Evolutionary conservation across 352 stramenopile genomes (phyloP).

Genomic region (Plasmopara viticola): DNA sequence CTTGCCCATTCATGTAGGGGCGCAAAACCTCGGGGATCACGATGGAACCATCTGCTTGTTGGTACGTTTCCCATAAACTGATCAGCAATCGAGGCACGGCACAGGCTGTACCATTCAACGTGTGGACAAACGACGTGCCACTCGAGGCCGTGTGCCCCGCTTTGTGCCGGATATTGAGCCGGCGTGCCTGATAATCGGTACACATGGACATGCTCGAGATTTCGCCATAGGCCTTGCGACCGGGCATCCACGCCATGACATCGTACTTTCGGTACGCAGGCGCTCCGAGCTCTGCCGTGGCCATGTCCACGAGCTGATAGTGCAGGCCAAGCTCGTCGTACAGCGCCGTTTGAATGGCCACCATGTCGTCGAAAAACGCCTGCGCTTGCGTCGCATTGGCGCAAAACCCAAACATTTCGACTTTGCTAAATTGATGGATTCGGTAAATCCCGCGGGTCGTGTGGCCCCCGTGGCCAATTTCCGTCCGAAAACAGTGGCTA

Average conservation of each 20-base stretch:
- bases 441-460: conserved; percentile 79
- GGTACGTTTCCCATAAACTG: conserved; percentile 79
- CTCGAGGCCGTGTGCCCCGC: conserved; percentile 39
- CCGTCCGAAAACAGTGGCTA: conserved; percentile 84
- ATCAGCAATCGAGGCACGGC: conserved; percentile 81
- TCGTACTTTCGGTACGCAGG: conserved; percentile 85
- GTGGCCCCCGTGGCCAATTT: conserved; percentile 74
- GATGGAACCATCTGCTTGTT: conserved; percentile 74
- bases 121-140: conserved; percentile 76
- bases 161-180: conserved; percentile 84
- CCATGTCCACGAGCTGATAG: conserved; percentile 82
- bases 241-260: conserved; percentile 84
- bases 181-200: conserved; percentile 85
- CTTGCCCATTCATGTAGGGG: conserved; percentile 75
- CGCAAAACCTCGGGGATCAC: conserved; percentile 69
- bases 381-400: conserved; percentile 62
- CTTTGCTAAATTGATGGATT: conserved; percentile 88
- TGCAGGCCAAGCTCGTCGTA: conserved; percentile 75
- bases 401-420: conserved; percentile 86
- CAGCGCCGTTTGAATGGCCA: conserved; percentile 70
- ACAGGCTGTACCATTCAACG: conserved; percentile 81
- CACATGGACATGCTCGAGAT: conserved; percentile 86
- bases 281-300: conserved; percentile 68
- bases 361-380: conserved; percentile 72
- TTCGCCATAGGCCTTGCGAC: conserved; percentile 68